Percentiles rank a stretch among this genome's conserved stretches.
Conservation (phyloP, 371 early-diverging fungal genomes). For the Entomophthora muscae region DNA sequence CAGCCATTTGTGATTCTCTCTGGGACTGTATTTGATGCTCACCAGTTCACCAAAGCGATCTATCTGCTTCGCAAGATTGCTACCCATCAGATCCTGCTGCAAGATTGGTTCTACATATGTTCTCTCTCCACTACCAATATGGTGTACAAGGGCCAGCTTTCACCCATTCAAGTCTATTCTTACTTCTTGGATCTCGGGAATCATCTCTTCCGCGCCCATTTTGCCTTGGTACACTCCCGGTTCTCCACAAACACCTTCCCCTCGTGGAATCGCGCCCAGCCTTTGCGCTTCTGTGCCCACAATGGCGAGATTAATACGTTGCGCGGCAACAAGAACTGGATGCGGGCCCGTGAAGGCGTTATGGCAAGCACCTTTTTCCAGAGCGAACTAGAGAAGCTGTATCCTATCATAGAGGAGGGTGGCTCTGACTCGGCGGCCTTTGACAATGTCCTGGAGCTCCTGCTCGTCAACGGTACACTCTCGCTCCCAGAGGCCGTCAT, state of each 20-base stretch:
- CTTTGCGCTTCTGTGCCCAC: constrained; percentile 92
- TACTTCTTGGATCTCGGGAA: constrained; percentile 82
- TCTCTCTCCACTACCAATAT: constrained; percentile 82
- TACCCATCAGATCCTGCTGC: constrained; percentile 53
- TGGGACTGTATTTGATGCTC: constrained; percentile 30
- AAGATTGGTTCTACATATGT: constrained; percentile 90
- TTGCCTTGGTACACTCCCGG: constrained; percentile 91
- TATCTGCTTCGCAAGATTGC: constrained; percentile 79
- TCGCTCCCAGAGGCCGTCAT: constrained; percentile 89
- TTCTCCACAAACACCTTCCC: constrained; percentile 98
- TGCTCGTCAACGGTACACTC: constrained; percentile 76
- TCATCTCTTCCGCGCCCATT: constrained; percentile 61
- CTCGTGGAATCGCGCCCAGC: constrained; percentile 95
- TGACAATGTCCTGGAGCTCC: constrained; percentile 87
- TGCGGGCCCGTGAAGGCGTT: constrained; percentile 91
- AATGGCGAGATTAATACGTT: constrained; percentile 97
- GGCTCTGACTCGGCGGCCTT: constrained; percentile 96
- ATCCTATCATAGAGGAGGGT: constrained; percentile 87
- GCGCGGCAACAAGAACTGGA: constrained; percentile 97
- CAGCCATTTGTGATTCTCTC: constrained; percentile 77
- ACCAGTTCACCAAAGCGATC: constrained; percentile 67
- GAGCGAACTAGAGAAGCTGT: constrained; percentile 55
- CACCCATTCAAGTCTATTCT: constrained; percentile 81
- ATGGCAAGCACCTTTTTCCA: constrained; percentile 69
- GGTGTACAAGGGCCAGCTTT: constrained; percentile 88